These are phyloP conservation scores for Colletotrichum lupini DNA, from an alignment of 2,329 filamentous ascomycete species.

Conservation along the genomic window DNA sequence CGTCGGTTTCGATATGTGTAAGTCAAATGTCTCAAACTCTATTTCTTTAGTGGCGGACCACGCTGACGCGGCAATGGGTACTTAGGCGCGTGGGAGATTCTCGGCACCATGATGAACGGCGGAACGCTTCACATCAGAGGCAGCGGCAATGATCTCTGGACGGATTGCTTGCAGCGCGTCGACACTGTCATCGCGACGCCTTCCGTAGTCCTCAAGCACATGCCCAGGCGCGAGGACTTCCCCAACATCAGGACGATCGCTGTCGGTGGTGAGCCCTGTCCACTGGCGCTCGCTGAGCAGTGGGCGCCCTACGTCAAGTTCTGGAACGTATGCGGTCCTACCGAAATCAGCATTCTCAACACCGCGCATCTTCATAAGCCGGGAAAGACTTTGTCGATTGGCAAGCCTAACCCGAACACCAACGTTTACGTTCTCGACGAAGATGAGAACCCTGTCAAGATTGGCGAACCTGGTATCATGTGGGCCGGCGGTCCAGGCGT, in stretches of 20 bases:
- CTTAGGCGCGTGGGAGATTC: constrained; percentile 70
- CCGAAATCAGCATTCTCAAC: constrained; percentile 70
- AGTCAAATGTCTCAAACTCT: constrained; percentile 39
- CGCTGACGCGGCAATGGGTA: background rate
- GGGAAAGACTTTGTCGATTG: constrained; percentile 62
- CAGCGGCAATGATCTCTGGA: constrained; percentile 36
- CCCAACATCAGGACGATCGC: constrained; percentile 35
- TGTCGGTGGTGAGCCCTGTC: constrained; percentile 36
- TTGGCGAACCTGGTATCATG: constrained; percentile 63
- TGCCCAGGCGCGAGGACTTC: constrained; percentile 33
- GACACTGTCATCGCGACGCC: constrained; percentile 38
- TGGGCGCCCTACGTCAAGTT: constrained; percentile 62
- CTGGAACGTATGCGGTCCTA: constrained; percentile 70
- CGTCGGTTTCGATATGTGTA: constrained; percentile 72
- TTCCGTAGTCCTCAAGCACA: constrained; percentile 36
- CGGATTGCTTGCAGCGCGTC: constrained; percentile 34
- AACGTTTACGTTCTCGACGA: constrained; percentile 64
- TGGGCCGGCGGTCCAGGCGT: constrained; percentile 68
- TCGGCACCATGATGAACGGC: constrained; percentile 47
- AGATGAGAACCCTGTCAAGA: constrained; percentile 51
- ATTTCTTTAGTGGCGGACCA: background rate
- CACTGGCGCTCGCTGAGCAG: constrained; percentile 59
- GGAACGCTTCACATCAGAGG: constrained; percentile 37
- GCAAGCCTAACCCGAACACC: constrained; percentile 66
- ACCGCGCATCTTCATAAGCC: constrained; percentile 46